Conservation (phyloP, 441 rosid genomes). For the Populus hybrid region DNA sequence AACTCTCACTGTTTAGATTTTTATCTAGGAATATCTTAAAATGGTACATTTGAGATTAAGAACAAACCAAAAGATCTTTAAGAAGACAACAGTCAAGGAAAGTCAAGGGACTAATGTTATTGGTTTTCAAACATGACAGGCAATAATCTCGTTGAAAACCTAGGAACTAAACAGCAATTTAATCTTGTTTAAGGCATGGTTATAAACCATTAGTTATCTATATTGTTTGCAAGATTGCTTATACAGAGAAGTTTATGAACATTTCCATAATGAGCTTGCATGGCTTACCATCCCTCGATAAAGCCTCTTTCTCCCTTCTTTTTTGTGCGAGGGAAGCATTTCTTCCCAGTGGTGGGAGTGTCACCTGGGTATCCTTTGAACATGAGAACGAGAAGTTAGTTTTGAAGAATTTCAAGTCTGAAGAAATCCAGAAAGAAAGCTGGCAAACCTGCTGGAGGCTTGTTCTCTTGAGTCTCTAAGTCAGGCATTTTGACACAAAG, state of each 20-base stretch:
- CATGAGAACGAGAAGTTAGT: constrained; percentile 7
- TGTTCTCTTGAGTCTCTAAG: constrained; percentile 25
- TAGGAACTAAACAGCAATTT: background rate
- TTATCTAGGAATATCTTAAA: background rate
- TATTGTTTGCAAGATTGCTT: background rate
- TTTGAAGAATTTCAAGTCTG: background rate
- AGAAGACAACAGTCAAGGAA: background rate
- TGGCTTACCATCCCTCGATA: constrained; percentile 55
- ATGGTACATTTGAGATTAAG: background rate
- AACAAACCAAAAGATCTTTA: background rate
- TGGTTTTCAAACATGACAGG: background rate
- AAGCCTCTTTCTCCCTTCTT: constrained; percentile 59
- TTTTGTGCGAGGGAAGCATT: constrained; percentile 30
- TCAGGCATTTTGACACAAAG: constrained; percentile 24
- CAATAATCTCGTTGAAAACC: background rate
- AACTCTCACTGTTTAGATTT: background rate
- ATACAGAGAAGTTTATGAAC: background rate
- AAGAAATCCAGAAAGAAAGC: background rate
- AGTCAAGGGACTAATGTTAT: background rate
- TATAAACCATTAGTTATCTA: background rate
- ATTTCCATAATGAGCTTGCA: background rate
- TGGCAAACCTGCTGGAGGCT: constrained; percentile 39
- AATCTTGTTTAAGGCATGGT: background rate
- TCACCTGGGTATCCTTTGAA: constrained; percentile 35
- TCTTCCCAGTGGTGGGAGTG: constrained; percentile 29